A percentile compares a stretch with the other conserved stretches of the same genome.
phyloP scores from a whole-genome alignment of 2,329 filamentous ascomycete species.

The Cadophora sp. region DNA sequence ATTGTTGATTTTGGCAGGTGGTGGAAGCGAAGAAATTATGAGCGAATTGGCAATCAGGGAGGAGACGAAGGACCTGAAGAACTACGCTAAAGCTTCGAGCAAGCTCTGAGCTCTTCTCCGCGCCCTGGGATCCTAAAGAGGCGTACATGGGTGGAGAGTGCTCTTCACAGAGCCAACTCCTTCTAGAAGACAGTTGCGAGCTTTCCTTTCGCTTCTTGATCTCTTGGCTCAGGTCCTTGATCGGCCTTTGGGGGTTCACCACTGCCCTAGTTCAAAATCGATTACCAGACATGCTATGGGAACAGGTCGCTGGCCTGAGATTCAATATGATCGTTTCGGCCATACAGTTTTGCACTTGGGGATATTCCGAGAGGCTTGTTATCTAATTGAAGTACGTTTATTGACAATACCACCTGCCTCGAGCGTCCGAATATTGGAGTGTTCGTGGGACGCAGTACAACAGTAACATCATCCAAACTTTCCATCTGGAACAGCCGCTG shows the following conservation, averaged over 20 bases:
- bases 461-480: not conserved
- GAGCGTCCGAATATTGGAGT: not conserved
- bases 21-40: slow-evolving; percentile 45
- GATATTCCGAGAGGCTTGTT: no score
- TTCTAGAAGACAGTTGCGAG: not conserved
- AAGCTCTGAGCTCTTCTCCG: slow-evolving; percentile 28
- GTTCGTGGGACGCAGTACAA: not conserved
- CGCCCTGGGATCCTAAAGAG: not conserved
- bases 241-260: no score
- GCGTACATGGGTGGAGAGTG: not conserved
- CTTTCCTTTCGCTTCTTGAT: not conserved
- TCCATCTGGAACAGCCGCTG: not conserved
- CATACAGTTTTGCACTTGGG: no score
- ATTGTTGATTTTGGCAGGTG: slow-evolving; percentile 35
- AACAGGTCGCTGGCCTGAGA: no score
- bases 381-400: no score
- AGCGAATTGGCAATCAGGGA: slow-evolving; percentile 42
- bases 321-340: no score
- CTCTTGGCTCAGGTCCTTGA: not conserved
- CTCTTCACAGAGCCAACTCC: not conserved
- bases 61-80: slow-evolving; percentile 42
- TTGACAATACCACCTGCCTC: not conserved
- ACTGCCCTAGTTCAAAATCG: no score
- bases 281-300: no score
- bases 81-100: slow-evolving; percentile 30